phyloP scores from a whole-genome alignment of 2,329 filamentous ascomycete species.

The Massarina eburnea region DNA sequence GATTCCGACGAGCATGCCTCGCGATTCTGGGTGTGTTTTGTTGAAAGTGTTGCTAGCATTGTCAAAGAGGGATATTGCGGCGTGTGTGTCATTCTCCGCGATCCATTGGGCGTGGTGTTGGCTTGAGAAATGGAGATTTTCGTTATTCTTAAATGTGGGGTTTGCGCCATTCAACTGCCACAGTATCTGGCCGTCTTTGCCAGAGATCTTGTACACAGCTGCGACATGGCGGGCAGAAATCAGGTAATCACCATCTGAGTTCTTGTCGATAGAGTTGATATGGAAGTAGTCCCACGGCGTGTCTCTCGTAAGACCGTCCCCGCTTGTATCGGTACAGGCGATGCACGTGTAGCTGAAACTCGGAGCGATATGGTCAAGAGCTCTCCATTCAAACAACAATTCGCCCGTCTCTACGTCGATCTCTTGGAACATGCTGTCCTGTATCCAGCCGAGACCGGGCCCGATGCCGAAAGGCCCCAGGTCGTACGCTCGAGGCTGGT shows the following conservation, averaged over 20 bases:
- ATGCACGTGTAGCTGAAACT: no score
- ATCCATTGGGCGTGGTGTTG: conserved; percentile 56
- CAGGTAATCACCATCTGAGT: conserved; percentile 29
- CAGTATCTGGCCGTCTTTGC: conserved; percentile 25
- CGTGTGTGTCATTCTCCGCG: conserved; percentile 8
- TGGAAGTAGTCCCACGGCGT: conserved; percentile 46
- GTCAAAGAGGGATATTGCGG: conserved; percentile 40
- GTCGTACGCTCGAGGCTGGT: conserved; percentile 41
- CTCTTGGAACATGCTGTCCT: conserved; percentile 48
- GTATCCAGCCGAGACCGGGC: conserved; percentile 40
- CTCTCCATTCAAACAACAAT: conserved; percentile 43
- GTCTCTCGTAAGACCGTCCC: no score
- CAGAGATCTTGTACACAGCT: conserved; percentile 28
- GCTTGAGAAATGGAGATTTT: conserved; percentile 24
- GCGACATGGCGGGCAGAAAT: conserved; percentile 31
- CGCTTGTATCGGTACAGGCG: no score
- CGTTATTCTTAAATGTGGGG: conserved; percentile 19
- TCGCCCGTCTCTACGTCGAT: conserved; percentile 41
- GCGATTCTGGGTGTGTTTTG: no score
- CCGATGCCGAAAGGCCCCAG: conserved; percentile 41
- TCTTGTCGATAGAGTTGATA: conserved; percentile 46
- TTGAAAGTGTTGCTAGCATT: no score
- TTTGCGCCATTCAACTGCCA: conserved; percentile 37
- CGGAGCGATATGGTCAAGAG: conserved; percentile 25
- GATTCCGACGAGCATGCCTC: no score